Percentiles rank a stretch among this genome's conserved stretches.
Evolutionary conservation across 2,329 filamentous ascomycete species (phyloP).

Genomic region (Colletotrichum sp.): DNA sequence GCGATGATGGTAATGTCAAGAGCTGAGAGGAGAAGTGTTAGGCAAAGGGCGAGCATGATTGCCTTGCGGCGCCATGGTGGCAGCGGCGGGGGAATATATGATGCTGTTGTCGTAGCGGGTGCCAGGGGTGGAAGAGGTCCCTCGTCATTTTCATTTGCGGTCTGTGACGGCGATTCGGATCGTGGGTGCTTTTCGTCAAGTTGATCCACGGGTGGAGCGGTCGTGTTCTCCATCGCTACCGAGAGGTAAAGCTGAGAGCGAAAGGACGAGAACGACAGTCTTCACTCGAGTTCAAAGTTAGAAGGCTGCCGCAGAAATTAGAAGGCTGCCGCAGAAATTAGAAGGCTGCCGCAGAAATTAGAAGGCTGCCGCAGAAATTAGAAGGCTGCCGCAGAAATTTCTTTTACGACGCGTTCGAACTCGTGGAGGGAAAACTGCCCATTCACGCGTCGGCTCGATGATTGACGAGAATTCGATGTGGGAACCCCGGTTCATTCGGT

Average conservation of each 20-base stretch:
- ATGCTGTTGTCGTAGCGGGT: not conserved
- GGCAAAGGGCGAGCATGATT: constrained; percentile 22
- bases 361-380: too few relatives aligned
- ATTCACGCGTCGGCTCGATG: not conserved
- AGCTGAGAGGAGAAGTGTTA: constrained; percentile 28
- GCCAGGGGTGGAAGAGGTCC: not conserved
- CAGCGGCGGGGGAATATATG: not conserved
- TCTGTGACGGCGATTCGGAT: not conserved
- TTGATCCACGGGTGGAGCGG: not conserved
- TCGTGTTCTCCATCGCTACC: not conserved
- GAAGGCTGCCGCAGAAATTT: not conserved
- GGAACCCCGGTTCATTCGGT: not conserved
- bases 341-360: not conserved
- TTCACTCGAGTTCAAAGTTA: rapidly evolving
- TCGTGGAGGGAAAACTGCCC: not conserved
- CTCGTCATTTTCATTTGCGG: not conserved
- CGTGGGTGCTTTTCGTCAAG: not conserved
- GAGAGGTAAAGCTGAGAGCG: not conserved
- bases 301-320: not conserved
- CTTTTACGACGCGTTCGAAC: not conserved
- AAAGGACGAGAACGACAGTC: rapidly evolving
- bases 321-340: not conserved
- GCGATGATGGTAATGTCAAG: constrained; percentile 31
- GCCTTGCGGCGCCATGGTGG: not conserved
- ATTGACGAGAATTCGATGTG: not conserved